Evolutionary conservation across 1,139 yeast genomes (phyloP).

Genomic region (Saccharomyces hybrid): DNA sequence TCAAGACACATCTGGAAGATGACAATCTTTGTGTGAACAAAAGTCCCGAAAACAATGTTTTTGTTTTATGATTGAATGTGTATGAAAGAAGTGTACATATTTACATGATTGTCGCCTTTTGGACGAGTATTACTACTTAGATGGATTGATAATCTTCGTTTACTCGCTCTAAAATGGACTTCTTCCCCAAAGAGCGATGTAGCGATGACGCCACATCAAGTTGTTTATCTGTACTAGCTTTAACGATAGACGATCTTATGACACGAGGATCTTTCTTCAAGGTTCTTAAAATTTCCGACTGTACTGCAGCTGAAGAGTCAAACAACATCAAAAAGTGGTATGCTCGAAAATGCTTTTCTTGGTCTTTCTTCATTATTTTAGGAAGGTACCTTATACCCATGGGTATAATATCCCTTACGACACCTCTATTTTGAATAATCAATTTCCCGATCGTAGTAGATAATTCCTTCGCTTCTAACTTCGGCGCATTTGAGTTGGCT

Average conservation of each 20-base stretch:
- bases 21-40: neutral
- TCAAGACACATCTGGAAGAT: no score
- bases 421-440: constrained; percentile 84
- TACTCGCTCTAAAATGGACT: constrained; percentile 18
- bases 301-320: constrained; percentile 80
- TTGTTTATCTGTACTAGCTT: constrained; percentile 50
- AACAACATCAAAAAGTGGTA: constrained; percentile 79
- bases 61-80: neutral
- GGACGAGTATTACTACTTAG: neutral
- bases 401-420: constrained; percentile 72
- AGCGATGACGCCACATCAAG: constrained; percentile 50
- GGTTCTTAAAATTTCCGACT: constrained; percentile 73
- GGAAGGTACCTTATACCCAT: constrained; percentile 77
- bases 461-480: constrained; percentile 54
- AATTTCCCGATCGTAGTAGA: constrained; percentile 78
- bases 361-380: constrained; percentile 72
- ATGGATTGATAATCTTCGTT: neutral
- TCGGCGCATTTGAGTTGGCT: constrained; percentile 46
- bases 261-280: constrained; percentile 85
- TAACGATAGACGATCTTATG: constrained; percentile 66
- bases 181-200: constrained; percentile 32
- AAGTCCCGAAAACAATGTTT: neutral
- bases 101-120: neutral
- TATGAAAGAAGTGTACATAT: neutral
- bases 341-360: constrained; percentile 86